These are phyloP conservation scores for Penicillium sp. DNA, from an alignment of 2,329 filamentous ascomycete genomes.

Conservation along the genomic window DNA sequence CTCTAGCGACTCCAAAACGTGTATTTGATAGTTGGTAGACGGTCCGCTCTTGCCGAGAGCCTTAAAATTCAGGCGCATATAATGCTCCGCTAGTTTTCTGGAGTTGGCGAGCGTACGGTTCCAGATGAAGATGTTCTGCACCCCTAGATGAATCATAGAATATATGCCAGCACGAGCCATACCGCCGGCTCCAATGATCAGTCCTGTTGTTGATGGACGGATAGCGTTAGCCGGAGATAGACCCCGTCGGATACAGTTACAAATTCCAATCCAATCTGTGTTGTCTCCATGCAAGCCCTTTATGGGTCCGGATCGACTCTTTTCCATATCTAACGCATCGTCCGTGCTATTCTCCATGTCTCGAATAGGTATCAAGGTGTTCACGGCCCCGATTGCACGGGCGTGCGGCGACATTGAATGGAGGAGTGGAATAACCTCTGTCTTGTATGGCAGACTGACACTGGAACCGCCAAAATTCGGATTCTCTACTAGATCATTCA, in stretches of 20 bases:
- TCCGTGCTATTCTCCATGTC: slow-evolving; percentile 59
- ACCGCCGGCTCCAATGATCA: slow-evolving; percentile 67
- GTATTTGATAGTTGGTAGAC: slow-evolving; percentile 31
- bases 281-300: slow-evolving; percentile 77
- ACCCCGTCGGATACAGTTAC: slow-evolving; percentile 72
- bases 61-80: slow-evolving; percentile 39
- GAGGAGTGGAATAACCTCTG: slow-evolving; percentile 69
- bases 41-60: slow-evolving; percentile 23
- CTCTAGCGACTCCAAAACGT: slow-evolving; percentile 33
- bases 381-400: slow-evolving; percentile 75
- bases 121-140: slow-evolving; percentile 45
- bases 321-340: slow-evolving; percentile 60
- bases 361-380: slow-evolving; percentile 75
- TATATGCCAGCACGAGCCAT: slow-evolving; percentile 50
- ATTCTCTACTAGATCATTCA: slow-evolving; percentile 69
- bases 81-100: slow-evolving; percentile 41
- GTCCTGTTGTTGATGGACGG: slow-evolving; percentile 58
- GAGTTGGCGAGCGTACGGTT: slow-evolving; percentile 44
- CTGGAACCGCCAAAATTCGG: slow-evolving; percentile 73
- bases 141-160: slow-evolving; percentile 44
- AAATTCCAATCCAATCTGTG: slow-evolving; percentile 80
- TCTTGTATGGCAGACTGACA: slow-evolving; percentile 75
- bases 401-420: slow-evolving; percentile 73
- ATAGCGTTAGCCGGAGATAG: slow-evolving; percentile 74
- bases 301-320: slow-evolving; percentile 69